These are phyloP conservation scores for Penicillium hordei DNA, from an alignment of 2,329 filamentous ascomycete genomes.

Conservation along the genomic window DNA sequence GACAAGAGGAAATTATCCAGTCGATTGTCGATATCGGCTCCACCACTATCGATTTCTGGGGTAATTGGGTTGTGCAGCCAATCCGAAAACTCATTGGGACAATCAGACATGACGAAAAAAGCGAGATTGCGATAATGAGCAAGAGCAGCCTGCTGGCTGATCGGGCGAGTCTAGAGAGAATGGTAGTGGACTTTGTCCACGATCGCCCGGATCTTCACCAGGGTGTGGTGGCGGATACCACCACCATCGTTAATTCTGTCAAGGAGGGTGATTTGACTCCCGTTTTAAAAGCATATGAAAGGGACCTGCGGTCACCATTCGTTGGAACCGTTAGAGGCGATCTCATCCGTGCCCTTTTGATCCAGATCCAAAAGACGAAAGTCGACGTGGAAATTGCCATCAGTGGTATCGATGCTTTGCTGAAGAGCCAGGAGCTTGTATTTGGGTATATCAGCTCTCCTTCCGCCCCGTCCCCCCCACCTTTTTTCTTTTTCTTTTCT, in stretches of 20 bases:
- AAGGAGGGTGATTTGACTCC: constrained; percentile 90
- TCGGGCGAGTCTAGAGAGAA: constrained; percentile 86
- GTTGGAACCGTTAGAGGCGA: constrained; percentile 81
- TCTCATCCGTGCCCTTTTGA: constrained; percentile 82
- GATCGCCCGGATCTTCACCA: constrained; percentile 66
- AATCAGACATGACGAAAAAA: constrained; percentile 87
- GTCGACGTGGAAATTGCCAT: constrained; percentile 96
- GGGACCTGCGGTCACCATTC: constrained; percentile 79
- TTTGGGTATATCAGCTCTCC: constrained; percentile 59
- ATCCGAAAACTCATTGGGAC: constrained; percentile 80
- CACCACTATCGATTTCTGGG: constrained; percentile 86
- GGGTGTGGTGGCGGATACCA: constrained; percentile 60
- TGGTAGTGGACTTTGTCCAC: constrained; percentile 94
- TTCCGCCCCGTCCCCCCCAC: neutral
- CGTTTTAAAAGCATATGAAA: constrained; percentile 86
- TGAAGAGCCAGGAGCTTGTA: constrained; percentile 94
- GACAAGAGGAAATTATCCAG: constrained; percentile 70
- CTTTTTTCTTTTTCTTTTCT: neutral
- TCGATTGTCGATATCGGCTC: constrained; percentile 78
- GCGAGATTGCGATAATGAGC: constrained; percentile 96
- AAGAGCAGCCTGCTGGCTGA: constrained; percentile 87
- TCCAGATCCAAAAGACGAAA: constrained; percentile 98
- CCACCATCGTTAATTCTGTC: constrained; percentile 74
- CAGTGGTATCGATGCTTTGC: constrained; percentile 86
- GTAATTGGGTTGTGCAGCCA: constrained; percentile 93